Base-by-base conservation (phyloP, 495 filamentous ascomycete genomes). In the Evansstolkia leycettana region DNA sequence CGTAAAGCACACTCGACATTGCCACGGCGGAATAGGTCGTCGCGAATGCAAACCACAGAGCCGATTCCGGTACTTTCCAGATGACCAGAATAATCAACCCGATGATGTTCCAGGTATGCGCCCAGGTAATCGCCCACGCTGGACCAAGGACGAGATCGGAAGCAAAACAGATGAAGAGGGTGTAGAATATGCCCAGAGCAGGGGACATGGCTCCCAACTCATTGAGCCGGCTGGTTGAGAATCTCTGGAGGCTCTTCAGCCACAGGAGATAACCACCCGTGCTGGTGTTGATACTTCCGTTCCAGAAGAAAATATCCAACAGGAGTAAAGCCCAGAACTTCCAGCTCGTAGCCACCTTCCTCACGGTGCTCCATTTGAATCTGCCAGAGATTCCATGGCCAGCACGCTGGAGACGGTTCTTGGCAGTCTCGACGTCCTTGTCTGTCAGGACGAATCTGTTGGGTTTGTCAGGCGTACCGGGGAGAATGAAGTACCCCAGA, bases 241-340 rank as follows among this genome's bases (percentile, higher is more conserved):
- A 66, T 12, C 55, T 48, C 5, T 60, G 48, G 41, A 58, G 41
- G 25, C 57, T 52, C 39, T 59, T 65, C 17, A 69, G 57, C 65
- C 65, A 69, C 2, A 69, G 50, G 14, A 50, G 43, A 32, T 65
- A 58, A 10, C 57, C 59, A 7, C 54, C 53, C 1, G 46, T 33
- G 2, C 42, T 48, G 10, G 57, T 51, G 26, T 57, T 51, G 18
- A 48, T 12, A 39, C 57, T 49, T 7, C 45, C 58, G 38, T 69
- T 68, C 65, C 63, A 69, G 52, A 69, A 69, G 35, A 71, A 57
- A 30, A 68, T 56, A 34, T 71, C 60, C 9, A 69, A 44, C 34
- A 55, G 24, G 3, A 71, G 39, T 6, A 71, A 29, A 0, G 50
- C 48, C 64, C 62, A 71, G 34, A 56, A 49, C 15, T 42, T 45